Evolutionary conservation across 2,329 filamentous ascomycete species (phyloP).

Genomic region (Pseudocercospora fijiensis): DNA sequence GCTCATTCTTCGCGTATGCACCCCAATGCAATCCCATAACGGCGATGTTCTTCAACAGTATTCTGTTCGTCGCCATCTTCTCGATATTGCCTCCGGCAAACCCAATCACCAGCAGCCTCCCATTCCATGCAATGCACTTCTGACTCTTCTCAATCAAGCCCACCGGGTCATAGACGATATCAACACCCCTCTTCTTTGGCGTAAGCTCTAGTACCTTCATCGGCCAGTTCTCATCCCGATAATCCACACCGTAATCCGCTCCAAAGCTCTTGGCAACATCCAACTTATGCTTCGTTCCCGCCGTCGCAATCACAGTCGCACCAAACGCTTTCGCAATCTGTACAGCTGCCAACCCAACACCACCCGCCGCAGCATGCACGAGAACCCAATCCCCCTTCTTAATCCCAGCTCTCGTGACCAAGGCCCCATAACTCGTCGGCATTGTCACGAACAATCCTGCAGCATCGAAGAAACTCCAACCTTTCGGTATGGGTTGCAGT

Average conservation of each 20-base stretch:
- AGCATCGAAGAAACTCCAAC: slow-evolving; percentile 81
- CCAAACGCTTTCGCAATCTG: slow-evolving; percentile 92
- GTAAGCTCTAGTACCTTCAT: slow-evolving; percentile 74
- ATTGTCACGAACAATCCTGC: slow-evolving; percentile 90
- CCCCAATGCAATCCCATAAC: slow-evolving; percentile 93
- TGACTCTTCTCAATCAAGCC: slow-evolving; percentile 83
- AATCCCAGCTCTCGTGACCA: slow-evolving; percentile 75
- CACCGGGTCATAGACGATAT: slow-evolving; percentile 94
- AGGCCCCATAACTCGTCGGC: slow-evolving; percentile 80
- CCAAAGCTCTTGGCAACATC: slow-evolving; percentile 77
- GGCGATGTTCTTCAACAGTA: slow-evolving; percentile 88
- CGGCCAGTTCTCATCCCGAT: slow-evolving; percentile 63
- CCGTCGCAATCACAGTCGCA: slow-evolving; percentile 89
- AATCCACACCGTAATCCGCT: slow-evolving; percentile 80
- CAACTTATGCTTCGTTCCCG: slow-evolving; percentile 75
- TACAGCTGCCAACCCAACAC: slow-evolving; percentile 86
- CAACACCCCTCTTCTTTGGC: slow-evolving; percentile 70
- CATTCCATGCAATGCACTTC: slow-evolving; percentile 94
- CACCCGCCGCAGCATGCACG: slow-evolving; percentile 87
- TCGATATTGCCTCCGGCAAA: slow-evolving; percentile 87
- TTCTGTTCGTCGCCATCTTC: slow-evolving; percentile 88
- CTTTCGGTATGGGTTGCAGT: slow-evolving; percentile 71
- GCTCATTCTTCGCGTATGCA: slow-evolving; percentile 72
- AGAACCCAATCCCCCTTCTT: slow-evolving; percentile 81
- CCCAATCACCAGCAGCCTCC: slow-evolving; percentile 79